A percentile compares a stretch with the other conserved stretches of the same genome.
Conservation (phyloP, 371 early-diverging fungal genomes). For the Actinomortierella ambigua region DNA sequence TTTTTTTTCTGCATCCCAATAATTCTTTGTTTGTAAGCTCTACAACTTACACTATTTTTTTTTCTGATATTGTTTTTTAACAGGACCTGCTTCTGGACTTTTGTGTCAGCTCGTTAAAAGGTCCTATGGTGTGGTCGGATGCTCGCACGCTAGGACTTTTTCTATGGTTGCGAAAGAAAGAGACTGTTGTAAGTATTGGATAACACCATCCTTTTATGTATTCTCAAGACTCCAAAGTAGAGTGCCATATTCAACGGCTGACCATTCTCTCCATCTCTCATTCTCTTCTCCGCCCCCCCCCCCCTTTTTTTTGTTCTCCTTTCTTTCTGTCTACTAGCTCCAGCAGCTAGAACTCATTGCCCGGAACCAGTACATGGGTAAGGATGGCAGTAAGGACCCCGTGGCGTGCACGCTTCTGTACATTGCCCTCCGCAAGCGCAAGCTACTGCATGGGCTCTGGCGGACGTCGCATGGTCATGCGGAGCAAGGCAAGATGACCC, state of each 20-base stretch:
- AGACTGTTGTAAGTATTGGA: slow-evolving; percentile 62
- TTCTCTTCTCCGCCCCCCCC: background rate
- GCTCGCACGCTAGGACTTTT: slow-evolving; percentile 84
- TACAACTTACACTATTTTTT: background rate
- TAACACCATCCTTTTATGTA: background rate
- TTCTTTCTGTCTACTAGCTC: slow-evolving; percentile 40
- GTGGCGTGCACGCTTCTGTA: slow-evolving; percentile 85
- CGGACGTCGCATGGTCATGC: slow-evolving; percentile 80
- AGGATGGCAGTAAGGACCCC: slow-evolving; percentile 80
- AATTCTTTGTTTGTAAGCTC: background rate
- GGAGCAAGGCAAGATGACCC: slow-evolving; percentile 86
- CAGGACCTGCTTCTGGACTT: slow-evolving; percentile 79
- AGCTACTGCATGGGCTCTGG: slow-evolving; percentile 89
- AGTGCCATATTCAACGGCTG: background rate
- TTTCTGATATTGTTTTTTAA: background rate
- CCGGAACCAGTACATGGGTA: slow-evolving; percentile 81
- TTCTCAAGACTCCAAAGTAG: too few relatives aligned
- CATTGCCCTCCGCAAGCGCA: slow-evolving; percentile 85
- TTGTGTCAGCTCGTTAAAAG: slow-evolving; percentile 58
- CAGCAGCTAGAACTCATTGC: slow-evolving; percentile 86
- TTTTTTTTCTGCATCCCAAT: background rate
- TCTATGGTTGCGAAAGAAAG: slow-evolving; percentile 83
- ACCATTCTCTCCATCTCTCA: background rate
- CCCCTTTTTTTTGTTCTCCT: background rate
- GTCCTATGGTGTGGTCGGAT: slow-evolving; percentile 80